These are phyloP conservation scores for Bryum argenteum DNA, from an alignment of 225 moss, liverwort and hornwort species.

Conservation along the genomic window DNA sequence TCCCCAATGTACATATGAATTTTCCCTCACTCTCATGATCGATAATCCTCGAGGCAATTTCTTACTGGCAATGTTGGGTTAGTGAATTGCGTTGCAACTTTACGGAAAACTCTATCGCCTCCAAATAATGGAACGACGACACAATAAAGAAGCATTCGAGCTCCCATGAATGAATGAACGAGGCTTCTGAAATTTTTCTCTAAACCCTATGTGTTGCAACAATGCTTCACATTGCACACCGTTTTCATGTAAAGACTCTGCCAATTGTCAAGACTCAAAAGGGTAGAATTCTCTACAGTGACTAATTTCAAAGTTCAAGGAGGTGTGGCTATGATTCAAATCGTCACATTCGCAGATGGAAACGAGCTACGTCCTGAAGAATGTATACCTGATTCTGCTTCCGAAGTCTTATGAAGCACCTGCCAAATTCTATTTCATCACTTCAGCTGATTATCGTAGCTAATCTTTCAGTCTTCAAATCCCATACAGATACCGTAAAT, in stretches of 20 bases:
- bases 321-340: background rate
- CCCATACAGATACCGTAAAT: too few species aligned
- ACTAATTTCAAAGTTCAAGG: background rate
- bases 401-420: background rate
- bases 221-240: background rate
- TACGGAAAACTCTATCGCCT: background rate
- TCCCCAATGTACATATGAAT: too few species aligned
- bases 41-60: too few species aligned
- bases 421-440: too few species aligned
- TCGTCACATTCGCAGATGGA: background rate
- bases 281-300: background rate
- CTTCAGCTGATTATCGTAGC: too few species aligned
- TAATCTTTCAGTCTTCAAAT: too few species aligned
- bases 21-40: too few species aligned
- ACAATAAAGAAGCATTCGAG: background rate
- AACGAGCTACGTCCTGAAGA: background rate
- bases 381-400: background rate
- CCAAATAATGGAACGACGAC: background rate
- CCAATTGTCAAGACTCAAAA: too few species aligned
- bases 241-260: background rate
- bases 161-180: constrained; percentile 38
- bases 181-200: constrained; percentile 9
- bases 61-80: too few species aligned
- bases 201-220: background rate
- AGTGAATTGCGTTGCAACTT: background rate